Evolutionary conservation across 2,329 filamentous ascomycete genomes (phyloP).

Genomic region (Hypoxylon sp.): DNA sequence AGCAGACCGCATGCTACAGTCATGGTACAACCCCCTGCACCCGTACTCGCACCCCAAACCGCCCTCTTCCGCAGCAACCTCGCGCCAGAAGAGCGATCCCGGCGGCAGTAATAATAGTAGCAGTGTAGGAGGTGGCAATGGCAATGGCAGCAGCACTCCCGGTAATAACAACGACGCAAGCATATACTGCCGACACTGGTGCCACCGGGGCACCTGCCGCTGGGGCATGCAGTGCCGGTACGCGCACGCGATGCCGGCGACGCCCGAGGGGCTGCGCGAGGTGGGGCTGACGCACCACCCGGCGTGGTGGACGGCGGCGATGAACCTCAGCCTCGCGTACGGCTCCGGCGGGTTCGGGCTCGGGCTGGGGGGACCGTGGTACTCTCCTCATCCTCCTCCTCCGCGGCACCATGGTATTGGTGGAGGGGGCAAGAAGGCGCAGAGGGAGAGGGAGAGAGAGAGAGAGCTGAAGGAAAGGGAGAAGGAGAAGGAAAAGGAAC

Average conservation of each 20-base stretch:
- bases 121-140: not conserved
- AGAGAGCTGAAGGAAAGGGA: constrained; percentile 5
- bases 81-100: not conserved
- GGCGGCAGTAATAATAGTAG: not conserved
- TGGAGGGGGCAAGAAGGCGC: not conserved
- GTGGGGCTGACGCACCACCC: constrained; percentile 62
- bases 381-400: constrained; percentile 3
- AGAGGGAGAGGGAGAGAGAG: not conserved
- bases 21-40: constrained; percentile 6
- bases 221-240: constrained; percentile 62
- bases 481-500: constrained; percentile 10
- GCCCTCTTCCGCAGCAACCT: not conserved
- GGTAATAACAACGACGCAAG: constrained; percentile 14
- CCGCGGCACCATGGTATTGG: not conserved
- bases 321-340: constrained; percentile 26
- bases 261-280: constrained; percentile 57
- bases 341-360: constrained; percentile 7
- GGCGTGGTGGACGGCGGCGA: constrained; percentile 58
- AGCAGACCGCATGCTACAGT: constrained; percentile 15
- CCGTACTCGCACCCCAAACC: not conserved
- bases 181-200: constrained; percentile 64
- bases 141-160: not conserved
- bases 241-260: constrained; percentile 64
- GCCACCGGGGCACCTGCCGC: constrained; percentile 63
- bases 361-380: not conserved